Base-by-base conservation (phyloP, 306 rosid genomes). In the Aeschynomene evenia region DNA sequence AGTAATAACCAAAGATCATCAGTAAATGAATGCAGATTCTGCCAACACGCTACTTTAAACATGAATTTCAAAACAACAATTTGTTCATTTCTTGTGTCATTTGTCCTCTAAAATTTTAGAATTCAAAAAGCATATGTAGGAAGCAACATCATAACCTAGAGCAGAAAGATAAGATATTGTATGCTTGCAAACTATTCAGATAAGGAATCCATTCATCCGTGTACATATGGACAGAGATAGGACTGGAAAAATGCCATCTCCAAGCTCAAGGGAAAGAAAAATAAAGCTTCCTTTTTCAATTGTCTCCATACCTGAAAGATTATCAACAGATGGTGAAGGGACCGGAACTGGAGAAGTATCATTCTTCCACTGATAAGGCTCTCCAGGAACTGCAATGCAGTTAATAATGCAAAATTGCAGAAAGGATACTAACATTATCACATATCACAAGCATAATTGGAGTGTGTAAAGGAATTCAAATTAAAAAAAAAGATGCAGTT, bases 311-410 rank as follows among this genome's bases (percentile, higher is more conserved):
- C 96, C 95, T 84, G 92, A 77, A 45, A 76, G 52, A 68, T 48
- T 67, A 71, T 68, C 82, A 66, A 48, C 55, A 26, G 84, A 72
- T 51, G 87, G 82, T 19, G 91, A 70, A 73, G 91, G 91, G 62
- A 39, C 85, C 51, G 96, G 79, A 66, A 83, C 73, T 2, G 85
- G 79, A 60, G 96, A 73, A 84, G 77, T 66, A 63, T 79, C 80
- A 4, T 76, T 82, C 66, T 81, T 76, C 80, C 73, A 20, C 40
- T 84, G 85, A 85, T 88, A 94, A 74, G 95, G 92, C 52, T 88
- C 92, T 16, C 99, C 99, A 42, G 99, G 99, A 80, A 87, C 99
- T 94, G 84, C 77, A 76, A 84, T 48, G 68, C 63, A 42, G 60
- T 52, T 42, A 62, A 81, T 2, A 31, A 60, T 33, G 13, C 16